Evolutionary conservation across 352 stramenopile genomes (phyloP).

Genomic region (Phytophthora cryptogea): DNA sequence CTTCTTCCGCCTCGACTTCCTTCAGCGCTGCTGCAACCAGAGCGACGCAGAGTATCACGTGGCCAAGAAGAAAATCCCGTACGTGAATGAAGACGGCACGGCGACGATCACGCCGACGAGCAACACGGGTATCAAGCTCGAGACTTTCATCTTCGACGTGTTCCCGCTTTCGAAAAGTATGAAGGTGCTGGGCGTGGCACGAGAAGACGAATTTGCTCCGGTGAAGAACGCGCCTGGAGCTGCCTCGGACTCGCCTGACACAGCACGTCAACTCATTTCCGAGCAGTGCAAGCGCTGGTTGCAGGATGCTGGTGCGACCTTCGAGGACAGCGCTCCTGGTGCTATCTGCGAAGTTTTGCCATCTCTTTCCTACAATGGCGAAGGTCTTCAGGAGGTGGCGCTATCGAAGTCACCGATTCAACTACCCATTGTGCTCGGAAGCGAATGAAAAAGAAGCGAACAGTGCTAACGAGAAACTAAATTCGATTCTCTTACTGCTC

Average conservation of each 20-base stretch:
- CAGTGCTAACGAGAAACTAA: slow-evolving; percentile 18
- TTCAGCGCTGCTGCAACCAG: slow-evolving; percentile 87
- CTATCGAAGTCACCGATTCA: slow-evolving; percentile 46
- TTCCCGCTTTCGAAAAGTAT: slow-evolving; percentile 95
- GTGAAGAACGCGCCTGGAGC: slow-evolving; percentile 89
- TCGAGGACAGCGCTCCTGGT: slow-evolving; percentile 32
- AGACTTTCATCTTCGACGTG: slow-evolving; percentile 99
- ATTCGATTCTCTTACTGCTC: slow-evolving; percentile 36
- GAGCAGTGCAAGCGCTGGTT: slow-evolving; percentile 73
- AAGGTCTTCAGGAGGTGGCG: slow-evolving; percentile 62
- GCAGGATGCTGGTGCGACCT: slow-evolving; percentile 44
- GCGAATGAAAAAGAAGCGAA: slow-evolving; percentile 6
- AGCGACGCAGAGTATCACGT: slow-evolving; percentile 95
- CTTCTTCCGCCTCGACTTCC: slow-evolving; percentile 91
- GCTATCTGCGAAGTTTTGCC: slow-evolving; percentile 77
- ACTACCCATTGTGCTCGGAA: slow-evolving; percentile 37
- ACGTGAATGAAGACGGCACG: slow-evolving; percentile 85
- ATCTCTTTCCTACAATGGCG: slow-evolving; percentile 82
- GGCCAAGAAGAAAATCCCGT: slow-evolving; percentile 97
- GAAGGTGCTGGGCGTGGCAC: slow-evolving; percentile 91
- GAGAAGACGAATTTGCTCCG: slow-evolving; percentile 90
- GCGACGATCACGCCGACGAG: slow-evolving; percentile 75
- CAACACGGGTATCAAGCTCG: slow-evolving; percentile 98
- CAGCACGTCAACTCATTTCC: slow-evolving; percentile 64
- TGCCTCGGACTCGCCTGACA: slow-evolving; percentile 78